phyloP scores from a whole-genome alignment of 148 eudicot species.

The Tetragonia tetragonoides region DNA sequence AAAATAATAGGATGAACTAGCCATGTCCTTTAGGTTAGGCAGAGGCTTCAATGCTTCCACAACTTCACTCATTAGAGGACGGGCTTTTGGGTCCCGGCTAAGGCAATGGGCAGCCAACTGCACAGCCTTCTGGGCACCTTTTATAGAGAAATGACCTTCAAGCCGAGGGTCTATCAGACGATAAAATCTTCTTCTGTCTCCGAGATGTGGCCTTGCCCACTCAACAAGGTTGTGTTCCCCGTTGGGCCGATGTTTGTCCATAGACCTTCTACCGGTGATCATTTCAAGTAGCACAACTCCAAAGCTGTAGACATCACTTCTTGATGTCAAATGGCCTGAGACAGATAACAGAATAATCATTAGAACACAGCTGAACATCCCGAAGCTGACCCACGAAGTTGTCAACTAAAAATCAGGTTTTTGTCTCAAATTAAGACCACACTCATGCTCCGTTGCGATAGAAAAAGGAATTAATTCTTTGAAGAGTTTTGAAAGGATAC shows the following conservation, averaged over 20 bases:
- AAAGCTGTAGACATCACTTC: slow-evolving; percentile 76
- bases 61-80: slow-evolving; percentile 74
- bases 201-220: slow-evolving; percentile 76
- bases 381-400: neutral
- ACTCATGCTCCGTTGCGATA: too few species aligned
- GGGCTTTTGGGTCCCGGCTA: slow-evolving; percentile 70
- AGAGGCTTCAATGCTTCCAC: slow-evolving; percentile 59
- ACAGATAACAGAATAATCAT: slow-evolving; percentile 14
- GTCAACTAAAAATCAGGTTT: too few species aligned
- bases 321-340: slow-evolving; percentile 71
- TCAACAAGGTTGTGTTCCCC: slow-evolving; percentile 80
- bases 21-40: slow-evolving; percentile 73
- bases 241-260: slow-evolving; percentile 78
- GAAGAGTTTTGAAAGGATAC: too few species aligned
- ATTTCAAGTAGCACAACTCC: slow-evolving; percentile 75
- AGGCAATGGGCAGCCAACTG: slow-evolving; percentile 72
- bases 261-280: slow-evolving; percentile 75
- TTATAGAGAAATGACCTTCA: slow-evolving; percentile 73
- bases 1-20: slow-evolving; percentile 64
- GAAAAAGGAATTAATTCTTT: too few species aligned
- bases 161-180: slow-evolving; percentile 70
- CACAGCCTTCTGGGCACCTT: slow-evolving; percentile 75
- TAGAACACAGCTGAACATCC: slow-evolving; percentile 8
- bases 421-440: neutral
- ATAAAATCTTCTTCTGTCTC: slow-evolving; percentile 61